Base-by-base conservation (phyloP, 768 basidiomycete species). In the Saitozyma sp. region DNA sequence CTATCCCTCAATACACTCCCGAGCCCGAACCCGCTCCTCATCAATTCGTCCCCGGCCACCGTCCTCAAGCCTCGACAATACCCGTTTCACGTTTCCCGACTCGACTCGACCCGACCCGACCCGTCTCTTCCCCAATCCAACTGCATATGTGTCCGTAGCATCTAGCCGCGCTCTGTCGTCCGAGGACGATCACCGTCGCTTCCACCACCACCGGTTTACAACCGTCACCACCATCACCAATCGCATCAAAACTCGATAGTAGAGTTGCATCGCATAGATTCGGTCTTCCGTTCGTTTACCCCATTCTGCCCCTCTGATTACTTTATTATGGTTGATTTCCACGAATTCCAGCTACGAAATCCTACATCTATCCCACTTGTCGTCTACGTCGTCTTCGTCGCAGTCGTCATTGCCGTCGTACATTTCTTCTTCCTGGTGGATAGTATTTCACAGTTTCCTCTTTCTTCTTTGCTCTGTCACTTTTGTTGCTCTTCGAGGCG, bases 121-220 rank as follows among this genome's bases (percentile, higher is more conserved):
- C 29, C 29, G 29, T 29, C 29, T 29, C 29, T 2, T 29, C 29
- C 29, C 2, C 29, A 29, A 29, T 29, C 29, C 29, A 29, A 29
- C 29, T 48, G 59, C 59, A 61, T 60, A 40, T 29, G 29, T 29
- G 29, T 29, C 29, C 29, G 29, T 29, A 29, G 29, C 29, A 29
- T 29, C 29, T 56, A 42, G 68, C 73, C 73, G 73, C 73, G 73
- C 73, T 67, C 73, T 74, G 66, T 64, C 64, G 70, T 74, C 70
- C 73, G 62, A 69, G 73, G 70, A 74, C 68, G 61, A 58, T 50
- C 57, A 19, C 42, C 54, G 59, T 54, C 59, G 41, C 53, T 48
- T 16, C 52, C 46, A 7, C 42, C 54, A 16, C 11, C 54, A 42
- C 43, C 43, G 17, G 55, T 41, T 46, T 46, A 17, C 13, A 2